A percentile compares a stretch with the other conserved stretches of the same genome.
These are phyloP conservation scores for Saccharata proteae DNA, from an alignment of 2,329 filamentous ascomycete species.

Conservation along the genomic window DNA sequence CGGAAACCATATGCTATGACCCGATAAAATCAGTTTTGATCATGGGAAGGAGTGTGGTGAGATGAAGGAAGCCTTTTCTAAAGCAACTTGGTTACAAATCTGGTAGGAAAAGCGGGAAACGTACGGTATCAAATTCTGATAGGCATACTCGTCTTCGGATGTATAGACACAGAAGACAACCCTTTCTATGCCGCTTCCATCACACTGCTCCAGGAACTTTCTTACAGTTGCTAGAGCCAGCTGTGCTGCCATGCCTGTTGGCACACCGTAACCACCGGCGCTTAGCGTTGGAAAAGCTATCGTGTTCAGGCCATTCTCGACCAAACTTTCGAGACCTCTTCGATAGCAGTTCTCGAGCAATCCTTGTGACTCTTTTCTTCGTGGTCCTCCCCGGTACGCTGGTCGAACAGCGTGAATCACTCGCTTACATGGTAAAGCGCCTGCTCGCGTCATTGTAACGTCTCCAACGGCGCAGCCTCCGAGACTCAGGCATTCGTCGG, in stretches of 20 bases:
- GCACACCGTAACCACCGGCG: constrained; percentile 20
- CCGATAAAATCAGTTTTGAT: no score
- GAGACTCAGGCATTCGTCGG: constrained; percentile 13
- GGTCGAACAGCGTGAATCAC: constrained; percentile 22
- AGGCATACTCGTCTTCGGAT: constrained; percentile 17
- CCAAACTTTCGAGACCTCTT: constrained; percentile 15
- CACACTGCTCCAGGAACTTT: constrained; percentile 18
- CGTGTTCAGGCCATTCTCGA: constrained; percentile 14
- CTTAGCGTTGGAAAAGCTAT: constrained; percentile 23
- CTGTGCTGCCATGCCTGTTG: constrained; percentile 18
- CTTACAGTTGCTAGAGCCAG: constrained; percentile 21
- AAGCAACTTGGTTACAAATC: no score
- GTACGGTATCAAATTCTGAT: constrained; percentile 17
- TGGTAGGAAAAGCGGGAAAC: no score
- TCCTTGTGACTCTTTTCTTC: no score
- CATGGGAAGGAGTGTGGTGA: no score
- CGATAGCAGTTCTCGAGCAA: constrained; percentile 22
- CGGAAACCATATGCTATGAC: no score
- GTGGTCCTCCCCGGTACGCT: constrained; percentile 11
- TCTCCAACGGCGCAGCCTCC: constrained; percentile 12
- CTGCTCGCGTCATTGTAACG: constrained; percentile 16
- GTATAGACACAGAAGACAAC: constrained; percentile 21
- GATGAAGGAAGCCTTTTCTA: no score
- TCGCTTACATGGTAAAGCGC: constrained; percentile 17
- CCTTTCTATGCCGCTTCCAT: constrained; percentile 14